These are phyloP conservation scores for Lyophyllum shimeji DNA, from an alignment of 768 basidiomycete genomes.

Conservation along the genomic window DNA sequence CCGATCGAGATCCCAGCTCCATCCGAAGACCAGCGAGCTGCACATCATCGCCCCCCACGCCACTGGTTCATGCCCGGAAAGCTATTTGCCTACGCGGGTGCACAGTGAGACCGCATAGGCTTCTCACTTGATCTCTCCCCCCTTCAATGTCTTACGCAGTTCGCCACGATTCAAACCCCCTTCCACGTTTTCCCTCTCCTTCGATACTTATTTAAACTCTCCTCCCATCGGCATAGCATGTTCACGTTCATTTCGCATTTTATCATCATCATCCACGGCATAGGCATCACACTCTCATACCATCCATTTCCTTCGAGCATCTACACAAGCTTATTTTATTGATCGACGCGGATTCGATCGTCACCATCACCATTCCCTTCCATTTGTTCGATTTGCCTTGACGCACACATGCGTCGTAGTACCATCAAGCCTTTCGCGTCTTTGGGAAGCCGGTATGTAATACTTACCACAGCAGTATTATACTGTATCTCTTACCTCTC, in stretches of 20 bases:
- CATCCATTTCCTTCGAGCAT: not conserved
- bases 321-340: conserved; percentile 8
- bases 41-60: conserved; percentile 37
- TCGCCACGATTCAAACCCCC: not conserved
- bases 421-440: not conserved
- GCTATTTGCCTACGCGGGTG: conserved; percentile 44
- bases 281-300: not conserved
- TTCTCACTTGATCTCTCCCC: not conserved
- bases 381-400: not conserved
- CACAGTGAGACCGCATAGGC: conserved; percentile 19
- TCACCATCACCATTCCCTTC: not conserved
- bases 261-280: conserved; percentile 6
- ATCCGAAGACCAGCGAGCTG: conserved; percentile 24
- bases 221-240: conserved; percentile 11
- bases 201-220: not conserved
- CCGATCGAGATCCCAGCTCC: conserved; percentile 24
- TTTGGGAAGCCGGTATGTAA: conserved; percentile 10
- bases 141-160: not conserved
- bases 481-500: conserved; percentile 8
- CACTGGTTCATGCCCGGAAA: conserved; percentile 57
- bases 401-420: not conserved
- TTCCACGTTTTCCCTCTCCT: not conserved
- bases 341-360: not conserved
- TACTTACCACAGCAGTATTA: conserved; percentile 1
- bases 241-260: conserved; percentile 14